Base-by-base conservation (phyloP, 2,329 filamentous ascomycete species). In the Macrophomina tecta region DNA sequence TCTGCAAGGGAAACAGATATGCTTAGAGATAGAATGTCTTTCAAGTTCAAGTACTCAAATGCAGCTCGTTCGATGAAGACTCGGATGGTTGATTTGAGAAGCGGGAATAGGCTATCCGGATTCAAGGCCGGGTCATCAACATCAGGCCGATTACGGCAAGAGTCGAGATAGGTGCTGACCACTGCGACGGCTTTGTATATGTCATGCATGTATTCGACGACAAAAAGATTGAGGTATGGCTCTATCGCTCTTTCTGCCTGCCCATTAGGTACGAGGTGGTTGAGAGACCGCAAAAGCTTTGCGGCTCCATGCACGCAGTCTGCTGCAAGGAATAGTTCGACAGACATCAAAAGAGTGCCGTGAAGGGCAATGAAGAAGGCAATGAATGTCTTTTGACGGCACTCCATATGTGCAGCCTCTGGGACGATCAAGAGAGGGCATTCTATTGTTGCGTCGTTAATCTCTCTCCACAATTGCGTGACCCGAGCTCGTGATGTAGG, bases 1-100 rank as follows among this genome's bases (percentile, higher is more conserved):
- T 51, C 28, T 5, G 60, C 45, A 5, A 49, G n/a, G 1, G 16
- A 40, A 8, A 49, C 34, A 1, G 60, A 49, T 38, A 63, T 40
- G 18, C 45, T 63, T 2, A 63, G n/a, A 8, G 60, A 45, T 6
- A 63, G n/a, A 14, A 63, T 38, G 2, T 38, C 32, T n/a, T 63
- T 63, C 11, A 63, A 12, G 18, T n/a, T 63, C 1, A 1, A 16
- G 23, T 28, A n/a, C 18, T 60, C 55, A 12, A 18, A 32, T 0
- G 23, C 14, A 5, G 42, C 55, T 2, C 4, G 45, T 2, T 34
- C 28, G 18, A 60, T 11, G 30, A 60, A 34, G 11, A 34, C 28
- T 8, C 18, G 55, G 11, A 46, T 38, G 18, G 40, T 46, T 45
- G 12, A 2, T 32, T 32, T 23, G 18, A 60, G 55, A 14, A 60